Evolutionary conservation across 2,329 filamentous ascomycete species (phyloP), one percentile per base, ranked within the genome.

Genomic region (Penicillium sp.): DNA sequence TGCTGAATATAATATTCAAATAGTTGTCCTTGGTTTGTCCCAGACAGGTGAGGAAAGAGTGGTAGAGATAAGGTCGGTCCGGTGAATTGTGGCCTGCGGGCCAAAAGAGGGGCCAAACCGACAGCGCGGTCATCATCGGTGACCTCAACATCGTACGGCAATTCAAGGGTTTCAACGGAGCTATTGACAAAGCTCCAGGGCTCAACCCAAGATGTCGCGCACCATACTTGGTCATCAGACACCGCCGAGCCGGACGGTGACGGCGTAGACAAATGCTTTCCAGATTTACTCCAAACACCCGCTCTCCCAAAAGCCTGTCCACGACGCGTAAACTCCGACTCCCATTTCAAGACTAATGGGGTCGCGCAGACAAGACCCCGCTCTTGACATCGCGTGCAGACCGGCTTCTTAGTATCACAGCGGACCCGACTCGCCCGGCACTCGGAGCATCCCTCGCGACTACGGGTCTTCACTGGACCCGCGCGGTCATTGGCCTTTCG

Each of bases 301-400:
- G 76, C 69, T 56, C 79, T 71, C 5, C 79, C 79, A 68, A 81
- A 81, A 5, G 79, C 78, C 56, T 78, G 65, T 11, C 79, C 79
- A 8, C 76, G 76, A 56, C 71, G 76, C 56, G 66, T 66, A 63
- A 79, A 81, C 59, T 81, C 79, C 3, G 74, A 73, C 63, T 77
- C 70, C 75, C 75, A 77, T 68, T 77, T 77, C 13, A 77, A 57
- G 48, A 73, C 68, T 67, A 79, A 64, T 60, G 76, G 72, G 5
- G 74, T 76, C 13, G 73, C 72, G 60, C 78, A 80, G 5, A 67
- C 66, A 17, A 79, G 61, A 1, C 74, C 73, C 66, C 71, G 75
- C 60, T 75, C 71, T 58, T 62, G 60, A 64, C 78, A 80, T 41
- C 77, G 70, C 29, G 71, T 72, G 67, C 78, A 80, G 15, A 66